These are phyloP conservation scores for Inga oerstediana DNA, from an alignment of 306 rosid species.

Conservation along the genomic window DNA sequence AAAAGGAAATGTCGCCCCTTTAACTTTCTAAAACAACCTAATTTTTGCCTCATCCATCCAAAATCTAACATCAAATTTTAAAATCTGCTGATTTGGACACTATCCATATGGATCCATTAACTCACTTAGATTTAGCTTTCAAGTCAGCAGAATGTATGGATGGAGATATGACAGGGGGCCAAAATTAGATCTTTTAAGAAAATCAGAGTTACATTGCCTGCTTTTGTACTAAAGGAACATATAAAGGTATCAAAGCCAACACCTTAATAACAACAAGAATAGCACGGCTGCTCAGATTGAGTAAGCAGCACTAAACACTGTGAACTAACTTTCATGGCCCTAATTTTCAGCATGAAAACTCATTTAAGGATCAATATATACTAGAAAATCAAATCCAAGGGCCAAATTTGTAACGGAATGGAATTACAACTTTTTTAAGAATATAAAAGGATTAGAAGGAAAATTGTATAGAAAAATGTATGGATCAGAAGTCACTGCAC, in stretches of 20 bases:
- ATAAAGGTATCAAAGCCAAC: neutral
- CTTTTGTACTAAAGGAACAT: neutral
- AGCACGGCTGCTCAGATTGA: neutral
- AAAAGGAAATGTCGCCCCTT: neutral
- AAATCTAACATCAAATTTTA: neutral
- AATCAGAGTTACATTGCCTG: neutral
- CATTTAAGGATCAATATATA: neutral
- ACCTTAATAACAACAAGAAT: neutral
- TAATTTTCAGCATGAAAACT: slow-evolving; percentile 3
- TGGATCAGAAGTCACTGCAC: slow-evolving; percentile 14
- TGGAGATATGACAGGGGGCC: neutral
- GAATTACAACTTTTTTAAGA: neutral
- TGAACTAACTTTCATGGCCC: neutral
- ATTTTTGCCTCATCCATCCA: neutral
- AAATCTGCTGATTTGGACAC: neutral
- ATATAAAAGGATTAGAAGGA: neutral
- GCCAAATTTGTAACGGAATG: neutral
- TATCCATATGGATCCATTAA: neutral
- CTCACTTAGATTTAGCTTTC: neutral
- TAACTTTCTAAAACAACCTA: neutral
- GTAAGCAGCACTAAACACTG: slow-evolving; percentile 14
- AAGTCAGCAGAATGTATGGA: neutral
- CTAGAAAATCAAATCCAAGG: slow-evolving; percentile 19
- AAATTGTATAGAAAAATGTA: neutral
- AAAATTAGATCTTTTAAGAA: neutral